phyloP scores from a whole-genome alignment of 345 rosid genomes.

The Noccaea caerulescens region DNA sequence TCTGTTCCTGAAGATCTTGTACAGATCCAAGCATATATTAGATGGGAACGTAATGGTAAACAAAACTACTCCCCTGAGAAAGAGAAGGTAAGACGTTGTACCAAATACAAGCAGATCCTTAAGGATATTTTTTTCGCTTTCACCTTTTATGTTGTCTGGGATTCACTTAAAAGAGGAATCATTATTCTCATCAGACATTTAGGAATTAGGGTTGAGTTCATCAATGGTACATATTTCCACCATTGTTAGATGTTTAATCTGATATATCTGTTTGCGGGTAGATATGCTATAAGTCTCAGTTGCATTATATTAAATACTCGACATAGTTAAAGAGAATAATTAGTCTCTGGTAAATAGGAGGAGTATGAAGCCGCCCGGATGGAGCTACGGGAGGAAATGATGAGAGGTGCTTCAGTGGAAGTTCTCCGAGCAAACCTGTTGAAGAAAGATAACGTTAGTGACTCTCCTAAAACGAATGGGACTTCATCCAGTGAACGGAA shows the following conservation, averaged over 20 bases:
- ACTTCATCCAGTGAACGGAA: conserved; percentile 47
- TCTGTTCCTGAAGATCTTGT: conserved; percentile 95
- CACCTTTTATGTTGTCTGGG: conserved; percentile 24
- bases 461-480: conserved; percentile 52
- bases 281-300: no score
- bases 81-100: conserved; percentile 45
- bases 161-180: conserved; percentile 25
- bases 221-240: conserved; percentile 4
- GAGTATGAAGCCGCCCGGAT: conserved; percentile 94
- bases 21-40: conserved; percentile 85
- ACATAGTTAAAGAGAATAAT: conserved; percentile 4
- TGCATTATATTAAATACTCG: conserved; percentile 24
- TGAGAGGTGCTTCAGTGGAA: conserved; percentile 73
- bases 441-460: conserved; percentile 54
- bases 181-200: conserved; percentile 22
- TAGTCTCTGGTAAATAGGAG: conserved; percentile 51
- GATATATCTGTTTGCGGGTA: no score
- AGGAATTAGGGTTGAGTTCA: conserved; percentile 27
- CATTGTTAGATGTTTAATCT: conserved; percentile 17
- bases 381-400: conserved; percentile 84
- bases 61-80: conserved; percentile 74
- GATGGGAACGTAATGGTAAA: conserved; percentile 99
- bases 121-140: conserved; percentile 5
- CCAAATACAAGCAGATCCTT: conserved; percentile 18
- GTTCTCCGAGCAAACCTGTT: conserved; percentile 71